Evolutionary conservation across 129 eudicot species (phyloP).

Genomic region (Cynara cardunculus): DNA sequence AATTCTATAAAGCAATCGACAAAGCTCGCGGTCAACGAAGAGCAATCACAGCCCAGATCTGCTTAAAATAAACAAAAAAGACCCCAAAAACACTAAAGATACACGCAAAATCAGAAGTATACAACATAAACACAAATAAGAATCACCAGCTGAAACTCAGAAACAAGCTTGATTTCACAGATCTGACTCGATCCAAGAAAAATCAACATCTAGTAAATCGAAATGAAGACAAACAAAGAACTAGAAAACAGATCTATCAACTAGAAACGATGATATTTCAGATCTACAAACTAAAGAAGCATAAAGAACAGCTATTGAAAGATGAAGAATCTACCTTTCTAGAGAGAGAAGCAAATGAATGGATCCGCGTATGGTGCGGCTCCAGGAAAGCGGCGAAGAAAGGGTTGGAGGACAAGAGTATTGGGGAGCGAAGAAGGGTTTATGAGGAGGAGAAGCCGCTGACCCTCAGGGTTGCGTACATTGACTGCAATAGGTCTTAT

Average conservation of each 20-base stretch:
- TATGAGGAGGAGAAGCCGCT: slow-evolving; percentile 4
- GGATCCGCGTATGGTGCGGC: slow-evolving; percentile 14
- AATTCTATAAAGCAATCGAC: neutral
- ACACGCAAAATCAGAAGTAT: neutral
- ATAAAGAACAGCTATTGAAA: neutral
- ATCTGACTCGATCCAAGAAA: neutral
- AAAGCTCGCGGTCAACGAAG: neutral
- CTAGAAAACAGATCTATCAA: neutral
- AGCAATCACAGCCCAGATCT: neutral
- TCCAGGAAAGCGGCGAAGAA: slow-evolving; percentile 14
- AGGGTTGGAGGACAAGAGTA: slow-evolving; percentile 4
- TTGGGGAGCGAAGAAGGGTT: slow-evolving; percentile 2
- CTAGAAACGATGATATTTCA: neutral
- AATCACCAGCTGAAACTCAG: neutral
- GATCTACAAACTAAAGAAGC: neutral
- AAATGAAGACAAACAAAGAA: neutral
- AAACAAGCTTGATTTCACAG: neutral
- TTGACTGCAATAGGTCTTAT: neutral
- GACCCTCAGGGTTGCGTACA: neutral
- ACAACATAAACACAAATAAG: neutral
- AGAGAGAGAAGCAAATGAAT: slow-evolving; percentile 6
- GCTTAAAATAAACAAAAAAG: neutral
- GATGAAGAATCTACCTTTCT: neutral
- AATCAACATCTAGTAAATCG: neutral
- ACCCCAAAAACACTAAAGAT: neutral